Conservation (phyloP, 805 yeast genomes). For the Barnettozyma siamensis region DNA sequence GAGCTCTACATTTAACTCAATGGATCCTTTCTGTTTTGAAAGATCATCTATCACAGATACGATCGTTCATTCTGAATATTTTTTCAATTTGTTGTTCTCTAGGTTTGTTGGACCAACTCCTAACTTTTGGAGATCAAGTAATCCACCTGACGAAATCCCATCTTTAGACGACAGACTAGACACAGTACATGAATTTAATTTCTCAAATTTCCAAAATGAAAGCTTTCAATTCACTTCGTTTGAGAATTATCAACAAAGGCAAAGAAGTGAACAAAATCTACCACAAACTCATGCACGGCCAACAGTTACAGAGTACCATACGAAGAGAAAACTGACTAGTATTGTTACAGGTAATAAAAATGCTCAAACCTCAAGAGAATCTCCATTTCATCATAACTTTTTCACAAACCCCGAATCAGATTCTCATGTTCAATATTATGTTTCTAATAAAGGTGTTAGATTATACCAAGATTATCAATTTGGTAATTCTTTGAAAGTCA, state of each 20-base stretch:
- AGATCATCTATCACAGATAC: constrained; percentile 53
- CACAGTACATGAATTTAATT: constrained; percentile 29
- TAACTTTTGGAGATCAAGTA: constrained; percentile 61
- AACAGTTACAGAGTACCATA: too few relatives aligned
- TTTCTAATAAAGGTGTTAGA: constrained; percentile 59
- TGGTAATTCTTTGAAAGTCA: constrained; percentile 23
- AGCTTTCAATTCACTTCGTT: constrained; percentile 4
- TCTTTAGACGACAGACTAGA: constrained; percentile 29
- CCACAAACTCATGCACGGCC: neutral
- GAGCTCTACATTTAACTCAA: constrained; percentile 56
- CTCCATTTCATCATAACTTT: constrained; percentile 70
- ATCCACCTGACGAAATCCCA: constrained; percentile 45
- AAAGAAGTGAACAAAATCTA: neutral
- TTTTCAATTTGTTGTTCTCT: constrained; percentile 59
- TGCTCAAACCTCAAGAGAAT: constrained; percentile 25
- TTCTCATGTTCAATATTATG: constrained; percentile 73
- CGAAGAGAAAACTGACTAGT: neutral
- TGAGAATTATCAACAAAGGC: constrained; percentile 5
- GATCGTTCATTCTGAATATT: constrained; percentile 54
- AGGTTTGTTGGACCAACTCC: constrained; percentile 60
- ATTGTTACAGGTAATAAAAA: neutral
- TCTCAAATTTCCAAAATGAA: constrained; percentile 25
- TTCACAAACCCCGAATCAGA: constrained; percentile 89
- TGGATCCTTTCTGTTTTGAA: constrained; percentile 65
- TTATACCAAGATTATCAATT: constrained; percentile 41